Evolutionary conservation across 495 filamentous ascomycete genomes (phyloP), one percentile per base, ranked within the genome.

Genomic region (Hypoxylon cercidicola): DNA sequence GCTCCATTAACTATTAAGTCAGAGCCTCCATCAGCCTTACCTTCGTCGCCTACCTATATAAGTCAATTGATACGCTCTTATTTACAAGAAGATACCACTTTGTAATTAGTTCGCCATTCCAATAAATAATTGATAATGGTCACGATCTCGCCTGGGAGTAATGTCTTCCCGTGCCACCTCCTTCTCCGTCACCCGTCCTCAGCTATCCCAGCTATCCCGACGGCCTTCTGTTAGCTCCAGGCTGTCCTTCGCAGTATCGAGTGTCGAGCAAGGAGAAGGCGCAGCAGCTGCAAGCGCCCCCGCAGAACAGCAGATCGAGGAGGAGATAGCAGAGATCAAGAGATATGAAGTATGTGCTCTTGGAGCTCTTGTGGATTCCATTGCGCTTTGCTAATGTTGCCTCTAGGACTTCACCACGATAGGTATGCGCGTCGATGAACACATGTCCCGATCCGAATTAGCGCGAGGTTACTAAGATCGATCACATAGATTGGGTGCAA

Each of bases 261-360:
- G 69, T 55, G 84, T 79, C 70, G 90, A 87, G 69, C 82, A 80
- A 47, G 85, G 84, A 53, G 83, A 89, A 79, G 80, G 54, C 55
- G 77, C 71, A 65, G 62, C 39, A 6, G 39, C 39, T 3, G 44
- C 15, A 68, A 41, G 67, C 55, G 76, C 80, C 59, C 74, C 75
- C 46, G 77, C 80, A 68, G 72, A 87, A 55, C 80, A 87, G 56
- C 87, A 90, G 51, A 90, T 97, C 67, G 88, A 91, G 44, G 94
- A 99, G 73, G 95, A 99, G 79, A 97, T 99, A 69, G 94, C 89
- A 43, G 90, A 97, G 80, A 97, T 99, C 73, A 97, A 97, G 77
- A 86, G 96, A 77, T 99, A 99, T 79, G 95, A 98, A 79, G 89
- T 89, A 73, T 20, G 54, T 56, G 18, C 9, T 49, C 18, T 11